Evolutionary conservation across 2,329 filamentous ascomycete species (phyloP).

Genomic region (Pseudogymnoascus sp.): DNA sequence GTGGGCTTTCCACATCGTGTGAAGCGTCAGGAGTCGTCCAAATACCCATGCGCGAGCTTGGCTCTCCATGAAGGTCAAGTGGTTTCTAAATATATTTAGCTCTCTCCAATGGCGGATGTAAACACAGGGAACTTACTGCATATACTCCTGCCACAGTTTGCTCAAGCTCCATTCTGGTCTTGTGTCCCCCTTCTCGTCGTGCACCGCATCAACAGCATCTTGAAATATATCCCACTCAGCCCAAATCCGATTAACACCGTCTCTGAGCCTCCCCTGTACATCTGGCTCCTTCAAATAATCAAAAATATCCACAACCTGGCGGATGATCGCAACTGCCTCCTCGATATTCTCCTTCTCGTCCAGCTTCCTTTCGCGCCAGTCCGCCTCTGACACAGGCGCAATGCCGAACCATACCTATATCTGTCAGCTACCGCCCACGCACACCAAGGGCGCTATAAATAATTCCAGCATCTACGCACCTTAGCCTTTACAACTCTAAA

Average conservation of each 20-base stretch:
- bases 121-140: conserved; percentile 11
- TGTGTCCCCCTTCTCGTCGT: conserved; percentile 12
- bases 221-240: conserved; percentile 20
- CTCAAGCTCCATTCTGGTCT: conserved; percentile 15
- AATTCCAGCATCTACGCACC: conserved; percentile 5
- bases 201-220: conserved; percentile 17
- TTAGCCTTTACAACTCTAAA: conserved; percentile 17
- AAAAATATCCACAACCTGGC: conserved; percentile 19
- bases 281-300: conserved; percentile 16
- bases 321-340: conserved; percentile 20
- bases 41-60: conserved; percentile 17
- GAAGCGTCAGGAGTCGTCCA: conserved; percentile 15
- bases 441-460: no score
- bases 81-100: conserved; percentile 11
- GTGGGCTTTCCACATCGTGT: conserved; percentile 17
- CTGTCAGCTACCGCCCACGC: neutral
- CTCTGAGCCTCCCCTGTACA: conserved; percentile 18
- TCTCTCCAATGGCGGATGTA: neutral
- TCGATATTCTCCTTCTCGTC: conserved; percentile 19
- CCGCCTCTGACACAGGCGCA: conserved; percentile 16
- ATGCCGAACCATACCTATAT: conserved; percentile 20
- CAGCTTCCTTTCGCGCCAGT: conserved; percentile 18
- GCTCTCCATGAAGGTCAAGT: conserved; percentile 15
- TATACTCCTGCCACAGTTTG: conserved; percentile 19
- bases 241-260: conserved; percentile 18